Evolutionary conservation across 169 alveolate genomes (phyloP), one percentile per base, ranked within the genome.

Genomic region (Besnoitia besnoiti): DNA sequence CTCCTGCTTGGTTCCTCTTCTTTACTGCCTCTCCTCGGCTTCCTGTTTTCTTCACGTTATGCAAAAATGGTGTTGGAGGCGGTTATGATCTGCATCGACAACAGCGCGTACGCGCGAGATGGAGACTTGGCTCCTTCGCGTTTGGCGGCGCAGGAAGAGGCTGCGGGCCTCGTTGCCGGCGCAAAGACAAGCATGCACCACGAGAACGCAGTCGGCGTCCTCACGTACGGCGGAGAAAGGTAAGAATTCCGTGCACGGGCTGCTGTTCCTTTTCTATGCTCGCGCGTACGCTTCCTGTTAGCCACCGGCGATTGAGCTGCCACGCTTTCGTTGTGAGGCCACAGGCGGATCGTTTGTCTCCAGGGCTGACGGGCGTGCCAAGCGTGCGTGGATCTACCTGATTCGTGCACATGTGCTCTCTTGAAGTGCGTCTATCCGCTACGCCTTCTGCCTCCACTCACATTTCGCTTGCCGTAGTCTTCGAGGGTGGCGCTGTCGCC

Each of bases 101-200:
- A 98, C 95, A 98, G 99, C 49, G 99, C 99, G 94, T 99, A 98
- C 97, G 96, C 99, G 50, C 95, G 99, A 92, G 98, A 98, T 90
- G 99, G 98, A 2, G 99, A 98, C 90, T 96, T 96, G 92, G 93
- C 95, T 39, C 99, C 99, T 19, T 93, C 98, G 10, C 95, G 99
- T 61, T 96, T 97, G 95, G 98, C 96, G 88, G 95, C 97, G 30
- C 98, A 98, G 94, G 85, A 95, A 59, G 99, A 98, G 47, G 98
- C 96, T 2, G 98, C 98, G 37, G 96, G 96, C 89, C 93, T 97
- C 76, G 93, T 98, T 33, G 97, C 98, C 59, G 98, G 98, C 44
- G 96, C 98, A 47, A 97, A 97, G 93, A 96, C 98, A 46, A 96
- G 96, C 67, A 94, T 95, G 93, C 98, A 98, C 94, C 98, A 98